Conservation (phyloP, 1,284 basidiomycete species). For the Ceratobasidium papillatum region DNA sequence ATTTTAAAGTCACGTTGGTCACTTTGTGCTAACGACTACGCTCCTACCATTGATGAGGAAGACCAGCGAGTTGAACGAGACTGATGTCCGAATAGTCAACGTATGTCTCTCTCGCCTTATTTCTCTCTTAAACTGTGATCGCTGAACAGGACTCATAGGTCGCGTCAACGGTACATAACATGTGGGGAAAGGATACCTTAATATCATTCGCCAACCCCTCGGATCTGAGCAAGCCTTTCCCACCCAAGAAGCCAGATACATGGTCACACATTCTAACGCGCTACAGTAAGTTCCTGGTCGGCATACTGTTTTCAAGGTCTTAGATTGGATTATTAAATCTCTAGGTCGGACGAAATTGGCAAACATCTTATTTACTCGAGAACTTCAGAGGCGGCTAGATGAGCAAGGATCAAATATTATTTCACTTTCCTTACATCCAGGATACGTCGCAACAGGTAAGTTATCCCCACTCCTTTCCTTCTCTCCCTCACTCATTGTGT, state of each 20-base stretch:
- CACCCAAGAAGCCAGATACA: slow-evolving; percentile 20
- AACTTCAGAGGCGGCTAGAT: slow-evolving; percentile 50
- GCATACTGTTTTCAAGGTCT: not conserved
- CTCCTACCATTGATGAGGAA: slow-evolving; percentile 60
- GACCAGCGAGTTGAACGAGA: slow-evolving; percentile 56
- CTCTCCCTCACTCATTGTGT: slow-evolving; percentile 46
- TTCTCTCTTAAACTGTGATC: not conserved
- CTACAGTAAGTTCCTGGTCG: slow-evolving; percentile 15
- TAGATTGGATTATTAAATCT: slow-evolving; percentile 9
- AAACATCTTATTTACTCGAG: slow-evolving; percentile 49
- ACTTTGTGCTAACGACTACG: slow-evolving; percentile 59
- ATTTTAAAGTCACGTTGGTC: slow-evolving; percentile 57
- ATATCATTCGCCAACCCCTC: slow-evolving; percentile 24
- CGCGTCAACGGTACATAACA: slow-evolving; percentile 30
- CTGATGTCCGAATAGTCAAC: slow-evolving; percentile 62
- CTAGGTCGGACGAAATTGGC: slow-evolving; percentile 53
- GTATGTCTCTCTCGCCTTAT: slow-evolving; percentile 54
- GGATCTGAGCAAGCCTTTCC: slow-evolving; percentile 33
- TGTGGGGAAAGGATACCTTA: slow-evolving; percentile 20
- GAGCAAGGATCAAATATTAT: slow-evolving; percentile 50
- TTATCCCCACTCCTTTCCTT: slow-evolving; percentile 43
- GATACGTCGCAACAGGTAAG: slow-evolving; percentile 52
- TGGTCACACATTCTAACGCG: slow-evolving; percentile 26
- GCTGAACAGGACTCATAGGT: slow-evolving; percentile 9
- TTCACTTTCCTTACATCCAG: slow-evolving; percentile 52